Base-by-base conservation (phyloP, 192 early-diverging fungal genomes). In the Cladochytrium replicatum region DNA sequence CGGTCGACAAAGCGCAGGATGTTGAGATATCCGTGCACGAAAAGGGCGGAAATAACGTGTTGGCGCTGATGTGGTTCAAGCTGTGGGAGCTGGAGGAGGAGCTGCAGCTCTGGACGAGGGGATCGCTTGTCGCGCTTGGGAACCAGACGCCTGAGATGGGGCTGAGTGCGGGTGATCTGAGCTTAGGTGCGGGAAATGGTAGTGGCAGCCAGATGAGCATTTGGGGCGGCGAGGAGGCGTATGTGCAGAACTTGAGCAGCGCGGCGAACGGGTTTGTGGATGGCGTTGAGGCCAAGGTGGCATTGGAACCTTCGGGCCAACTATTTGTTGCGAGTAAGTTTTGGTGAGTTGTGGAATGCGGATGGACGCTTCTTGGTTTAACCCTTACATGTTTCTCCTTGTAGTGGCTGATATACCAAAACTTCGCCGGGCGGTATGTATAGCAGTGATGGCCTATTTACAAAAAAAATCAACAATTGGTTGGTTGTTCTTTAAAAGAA, bases 21-120 rank as follows among this genome's bases (percentile, higher is more conserved):
- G 75, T 96, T 5, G 96, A 99, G 63, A 69, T 99, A 28, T 77
- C 86, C 6, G 69, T 99, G 21, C 87, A 85, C 53, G 96, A 99
- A 60, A 59, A 88, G 66, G 68, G 70, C 61, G 40, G 80, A 23
- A 24, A 76, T 32, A 58, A 66, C 9, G 82, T 93, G 30, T 69
- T 94, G 55, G 88, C 87, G 4, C 63, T 94, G 48, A 60, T 87
- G 54, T 99, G 96, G 96, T 76, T 97, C 45, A 90, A 90, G 51
- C 75, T 97, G 28, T 84, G 83, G 0, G 95, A 99, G 54, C 79
- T 99, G 42, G 86, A 85, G 34, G 89, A 95, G 55, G 89, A 85
- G 30, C 55, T 91, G 38, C 6, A 11, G 22, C 28, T 26, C 6
- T 9, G 7, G 11, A 26, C 1, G 11, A 28, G 52, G 41, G 21